Base-by-base conservation (phyloP, 176 grass and related monocot genomes). In the Pontederia crassipes region DNA sequence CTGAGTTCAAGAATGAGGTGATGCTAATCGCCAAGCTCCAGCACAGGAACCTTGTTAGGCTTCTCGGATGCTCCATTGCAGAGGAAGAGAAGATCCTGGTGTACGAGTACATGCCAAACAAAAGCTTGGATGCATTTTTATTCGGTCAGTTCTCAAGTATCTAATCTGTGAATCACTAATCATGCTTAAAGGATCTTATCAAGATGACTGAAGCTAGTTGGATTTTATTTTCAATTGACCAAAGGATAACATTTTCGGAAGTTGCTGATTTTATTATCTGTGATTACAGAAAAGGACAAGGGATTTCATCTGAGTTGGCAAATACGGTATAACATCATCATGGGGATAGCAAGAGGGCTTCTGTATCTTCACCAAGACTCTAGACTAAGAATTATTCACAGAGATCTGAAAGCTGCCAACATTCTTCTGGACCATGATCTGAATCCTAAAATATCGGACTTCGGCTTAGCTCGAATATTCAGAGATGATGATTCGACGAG, bases 391-490 rank as follows among this genome's bases (percentile, higher is more conserved):
- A 24, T 24, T 24, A 24, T 24, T 24, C 20, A 24, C 20, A 24
- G 20, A 24, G 20, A 24, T 24, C 20, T 24, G 20, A 24, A 24
- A 24, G 20, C 35, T 2, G 46, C 32, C 11, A 62, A 62, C 17
- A 46, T 62, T 46, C 59, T 62, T 46, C 59, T 62, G 9, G 59
- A 62, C 29, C 9, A 45, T 3, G 59, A 46, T 46, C 16, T 62
- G 59, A 62, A 45, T 62, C 59, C 59, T 1, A 62, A 62, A 17
- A 62, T 62, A 4, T 62, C 59, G 17, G 59, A 62, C 59, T 62
- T 62, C 11, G 59, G 59, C 2, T 45, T 62, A 40, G 59, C 59
- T 10, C 40, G 59, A 17, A 62, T 62, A 10, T 62, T 62, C 26
- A 40, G 59, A 17, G 59, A 7, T 11, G 59, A 62, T 62, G 59